phyloP scores from a whole-genome alignment of 2,329 filamentous ascomycete genomes.

The Penicillium sp. region DNA sequence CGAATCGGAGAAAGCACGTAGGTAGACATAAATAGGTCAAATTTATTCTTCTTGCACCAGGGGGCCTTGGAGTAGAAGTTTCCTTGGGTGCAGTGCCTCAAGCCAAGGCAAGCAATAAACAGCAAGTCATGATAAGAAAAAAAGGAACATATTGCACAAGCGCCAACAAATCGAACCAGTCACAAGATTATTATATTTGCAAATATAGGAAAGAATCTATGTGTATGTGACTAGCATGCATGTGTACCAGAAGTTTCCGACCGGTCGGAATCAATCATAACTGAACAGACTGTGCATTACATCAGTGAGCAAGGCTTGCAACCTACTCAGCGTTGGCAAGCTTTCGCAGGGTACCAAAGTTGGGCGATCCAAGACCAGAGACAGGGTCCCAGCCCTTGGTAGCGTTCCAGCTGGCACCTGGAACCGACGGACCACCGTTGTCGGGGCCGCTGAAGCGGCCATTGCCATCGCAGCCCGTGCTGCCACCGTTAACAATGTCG shows the following conservation, averaged over 20 bases:
- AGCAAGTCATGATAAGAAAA: too few relatives aligned
- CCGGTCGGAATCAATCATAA: not conserved
- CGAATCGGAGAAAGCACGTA: not conserved
- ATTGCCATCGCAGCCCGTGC: constrained; percentile 48
- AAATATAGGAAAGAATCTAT: constrained; percentile 9
- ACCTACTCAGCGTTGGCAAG: constrained; percentile 2
- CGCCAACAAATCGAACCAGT: not conserved
- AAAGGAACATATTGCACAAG: not conserved
- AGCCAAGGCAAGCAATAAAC: too few relatives aligned
- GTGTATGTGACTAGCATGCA: not conserved
- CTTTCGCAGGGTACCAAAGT: constrained; percentile 6
- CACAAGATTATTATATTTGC: constrained; percentile 9
- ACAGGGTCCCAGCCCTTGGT: constrained; percentile 45
- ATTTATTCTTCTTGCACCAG: too few relatives aligned
- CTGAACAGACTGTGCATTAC: not conserved
- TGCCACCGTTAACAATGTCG: constrained; percentile 51
- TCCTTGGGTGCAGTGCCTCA: too few relatives aligned
- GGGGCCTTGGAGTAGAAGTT: too few relatives aligned
- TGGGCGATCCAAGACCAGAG: constrained; percentile 32
- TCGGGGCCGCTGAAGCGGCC: constrained; percentile 43
- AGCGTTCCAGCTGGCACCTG: constrained; percentile 53
- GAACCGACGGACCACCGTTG: constrained; percentile 43
- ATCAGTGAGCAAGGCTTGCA: not conserved
- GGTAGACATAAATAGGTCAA: not conserved
- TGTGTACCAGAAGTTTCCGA: not conserved